A percentile compares a stretch with the other conserved stretches of the same genome.
Conservation (phyloP, 2,329 filamentous ascomycete species). For the Huntiella abstrusa region DNA sequence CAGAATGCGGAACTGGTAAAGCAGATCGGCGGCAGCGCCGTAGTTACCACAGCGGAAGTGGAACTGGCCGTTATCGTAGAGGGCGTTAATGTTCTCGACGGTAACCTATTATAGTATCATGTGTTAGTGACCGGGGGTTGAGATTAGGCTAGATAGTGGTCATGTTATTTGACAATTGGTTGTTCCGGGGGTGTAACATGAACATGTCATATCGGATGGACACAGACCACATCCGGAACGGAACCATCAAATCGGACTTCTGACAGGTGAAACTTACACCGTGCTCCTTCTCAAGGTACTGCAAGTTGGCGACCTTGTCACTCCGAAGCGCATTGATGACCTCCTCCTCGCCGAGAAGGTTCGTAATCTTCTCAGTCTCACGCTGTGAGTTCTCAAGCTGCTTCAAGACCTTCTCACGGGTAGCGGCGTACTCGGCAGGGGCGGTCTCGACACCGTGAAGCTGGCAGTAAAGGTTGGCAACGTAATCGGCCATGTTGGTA, state of each 20-base stretch:
- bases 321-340: constrained; percentile 80
- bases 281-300: constrained; percentile 92
- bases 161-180: not conserved
- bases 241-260: not conserved
- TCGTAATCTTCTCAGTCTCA: constrained; percentile 73
- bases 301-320: constrained; percentile 98
- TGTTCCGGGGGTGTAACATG: not conserved
- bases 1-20: constrained; percentile 95
- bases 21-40: constrained; percentile 68
- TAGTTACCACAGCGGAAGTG: constrained; percentile 97
- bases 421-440: constrained; percentile 71
- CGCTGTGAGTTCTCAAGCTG: constrained; percentile 70
- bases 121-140: not conserved
- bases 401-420: constrained; percentile 73
- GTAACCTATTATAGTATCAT: constrained; percentile 46
- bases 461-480: constrained; percentile 78
- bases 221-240: not conserved
- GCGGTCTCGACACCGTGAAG: constrained; percentile 61
- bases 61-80: constrained; percentile 92
- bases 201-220: not conserved
- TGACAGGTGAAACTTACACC: constrained; percentile 36
- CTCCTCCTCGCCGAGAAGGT: constrained; percentile 69
- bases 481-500: constrained; percentile 98
- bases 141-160: not conserved
- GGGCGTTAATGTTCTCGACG: constrained; percentile 82